These are phyloP conservation scores for Hygrophorus pudorinus DNA, from an alignment of 768 basidiomycete genomes.

Conservation along the genomic window DNA sequence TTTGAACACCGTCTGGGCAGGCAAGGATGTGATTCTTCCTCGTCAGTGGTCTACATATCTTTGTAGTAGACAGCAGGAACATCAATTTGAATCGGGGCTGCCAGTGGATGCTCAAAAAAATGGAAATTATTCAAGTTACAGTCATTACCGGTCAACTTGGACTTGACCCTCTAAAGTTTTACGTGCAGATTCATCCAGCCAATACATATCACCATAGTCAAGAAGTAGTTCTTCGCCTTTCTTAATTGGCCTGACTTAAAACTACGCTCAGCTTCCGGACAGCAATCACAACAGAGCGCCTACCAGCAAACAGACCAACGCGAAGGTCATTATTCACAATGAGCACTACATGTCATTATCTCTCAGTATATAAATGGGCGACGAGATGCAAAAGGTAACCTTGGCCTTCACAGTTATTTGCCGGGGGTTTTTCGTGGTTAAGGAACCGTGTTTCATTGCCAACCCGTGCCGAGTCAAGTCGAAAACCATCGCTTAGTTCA, in stretches of 20 bases:
- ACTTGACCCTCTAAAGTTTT: too few relatives aligned
- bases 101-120: too few relatives aligned
- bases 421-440: slow-evolving; percentile 9
- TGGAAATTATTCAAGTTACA: too few relatives aligned
- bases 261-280: background rate
- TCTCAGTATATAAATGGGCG: background rate
- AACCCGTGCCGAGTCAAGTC: slow-evolving; percentile 13
- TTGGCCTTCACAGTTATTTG: slow-evolving; percentile 11
- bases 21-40: too few relatives aligned
- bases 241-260: slow-evolving; percentile 9
- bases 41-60: too few relatives aligned
- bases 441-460: slow-evolving; percentile 19
- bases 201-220: slow-evolving; percentile 17
- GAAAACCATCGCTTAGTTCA: background rate
- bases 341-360: slow-evolving; percentile 5
- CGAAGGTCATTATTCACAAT: slow-evolving; percentile 16
- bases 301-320: slow-evolving; percentile 13
- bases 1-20: too few relatives aligned
- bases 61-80: too few relatives aligned
- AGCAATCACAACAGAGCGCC: background rate
- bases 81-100: too few relatives aligned
- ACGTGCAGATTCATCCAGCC: too few relatives aligned
- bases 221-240: slow-evolving; percentile 13
- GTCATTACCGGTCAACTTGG: too few relatives aligned
- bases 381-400: slow-evolving; percentile 4